Conservation (phyloP, 306 rosid species). For the Elaeagnus macrophylla region DNA sequence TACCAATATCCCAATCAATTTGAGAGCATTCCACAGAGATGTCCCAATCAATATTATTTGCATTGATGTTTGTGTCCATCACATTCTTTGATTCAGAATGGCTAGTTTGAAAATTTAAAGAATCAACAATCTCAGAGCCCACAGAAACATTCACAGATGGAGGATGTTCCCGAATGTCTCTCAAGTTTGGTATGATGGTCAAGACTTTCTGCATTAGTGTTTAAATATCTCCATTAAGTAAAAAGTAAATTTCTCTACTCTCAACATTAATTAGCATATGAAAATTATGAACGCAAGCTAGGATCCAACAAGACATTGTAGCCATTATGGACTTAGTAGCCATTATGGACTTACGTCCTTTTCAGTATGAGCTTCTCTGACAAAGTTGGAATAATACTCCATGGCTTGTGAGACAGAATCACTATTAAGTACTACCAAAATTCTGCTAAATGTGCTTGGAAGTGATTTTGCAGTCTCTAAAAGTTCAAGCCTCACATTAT, state of each 20-base stretch:
- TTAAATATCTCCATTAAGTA: constrained; percentile 17
- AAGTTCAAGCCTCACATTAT: constrained; percentile 70
- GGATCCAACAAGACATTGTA: constrained; percentile 2
- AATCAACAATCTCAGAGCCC: constrained; percentile 50
- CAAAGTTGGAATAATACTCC: constrained; percentile 77
- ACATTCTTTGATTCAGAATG: constrained; percentile 32
- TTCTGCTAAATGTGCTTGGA: constrained; percentile 62
- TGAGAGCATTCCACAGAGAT: constrained; percentile 69
- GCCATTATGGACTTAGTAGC: constrained; percentile 32
- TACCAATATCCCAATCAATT: constrained; percentile 90
- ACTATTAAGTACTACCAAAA: constrained; percentile 60
- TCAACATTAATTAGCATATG: neutral
- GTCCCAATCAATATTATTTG: constrained; percentile 79
- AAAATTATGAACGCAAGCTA: constrained; percentile 1
- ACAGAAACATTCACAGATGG: constrained; percentile 66
- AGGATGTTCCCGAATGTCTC: constrained; percentile 46
- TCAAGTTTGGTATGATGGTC: constrained; percentile 45
- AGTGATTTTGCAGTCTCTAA: constrained; percentile 81
- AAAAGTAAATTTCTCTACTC: constrained; percentile 15
- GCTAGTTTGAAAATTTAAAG: constrained; percentile 31
- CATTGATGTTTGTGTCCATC: constrained; percentile 26
- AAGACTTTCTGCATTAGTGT: constrained; percentile 43
- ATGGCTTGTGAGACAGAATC: constrained; percentile 57
- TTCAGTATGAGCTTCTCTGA: constrained; percentile 71
- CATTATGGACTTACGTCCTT: constrained; percentile 56